Evolutionary conservation across 2,329 filamentous ascomycete species (phyloP).

Genomic region (Plectosphaerella cucumerina): DNA sequence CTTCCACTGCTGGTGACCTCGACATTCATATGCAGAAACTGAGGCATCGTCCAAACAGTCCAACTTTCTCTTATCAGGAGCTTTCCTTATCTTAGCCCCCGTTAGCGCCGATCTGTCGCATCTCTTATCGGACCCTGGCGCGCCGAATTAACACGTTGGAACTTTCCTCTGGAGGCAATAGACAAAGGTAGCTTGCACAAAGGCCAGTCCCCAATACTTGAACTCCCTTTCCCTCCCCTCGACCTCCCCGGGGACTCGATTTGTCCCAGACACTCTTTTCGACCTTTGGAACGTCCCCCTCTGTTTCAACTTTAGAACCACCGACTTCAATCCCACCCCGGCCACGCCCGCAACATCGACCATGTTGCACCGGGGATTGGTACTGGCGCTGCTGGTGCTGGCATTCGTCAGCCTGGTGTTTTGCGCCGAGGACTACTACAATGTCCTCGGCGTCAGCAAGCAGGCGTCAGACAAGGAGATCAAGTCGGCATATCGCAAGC

Average conservation of each 20-base stretch:
- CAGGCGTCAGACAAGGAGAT: constrained; percentile 81
- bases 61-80: not conserved
- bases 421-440: constrained; percentile 73
- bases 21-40: not conserved
- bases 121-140: constrained; percentile 11
- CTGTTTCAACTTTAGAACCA: not conserved
- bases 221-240: not conserved
- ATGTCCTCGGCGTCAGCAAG: constrained; percentile 75
- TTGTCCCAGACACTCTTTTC: constrained; percentile 7
- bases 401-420: constrained; percentile 49
- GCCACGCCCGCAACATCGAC: not conserved
- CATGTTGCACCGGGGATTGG: constrained; percentile 50
- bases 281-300: not conserved
- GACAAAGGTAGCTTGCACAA: not conserved
- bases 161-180: constrained; percentile 4
- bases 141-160: constrained; percentile 16
- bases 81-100: not conserved
- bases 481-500: constrained; percentile 85
- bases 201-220: too few relatives aligned
- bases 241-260: not conserved
- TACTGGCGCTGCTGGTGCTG: constrained; percentile 46
- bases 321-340: not conserved
- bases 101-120: too few relatives aligned
- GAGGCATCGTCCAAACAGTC: not conserved
- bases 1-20: not conserved